A percentile compares a stretch with the other conserved stretches of the same genome.
Conservation (phyloP, 1,284 basidiomycete species). For the Macrocystidia cucumis region DNA sequence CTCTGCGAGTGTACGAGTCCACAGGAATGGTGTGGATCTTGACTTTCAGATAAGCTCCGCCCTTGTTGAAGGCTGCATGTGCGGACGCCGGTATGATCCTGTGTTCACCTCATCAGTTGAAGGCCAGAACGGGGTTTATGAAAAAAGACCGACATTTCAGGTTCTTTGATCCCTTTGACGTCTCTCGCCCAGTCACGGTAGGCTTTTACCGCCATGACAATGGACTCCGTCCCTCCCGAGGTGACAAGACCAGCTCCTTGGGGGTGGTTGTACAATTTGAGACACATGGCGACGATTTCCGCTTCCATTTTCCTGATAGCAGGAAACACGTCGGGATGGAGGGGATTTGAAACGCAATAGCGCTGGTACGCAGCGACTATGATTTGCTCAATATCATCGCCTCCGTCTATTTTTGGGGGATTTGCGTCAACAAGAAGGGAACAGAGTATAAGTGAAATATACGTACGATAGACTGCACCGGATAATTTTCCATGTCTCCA, state of each 20-base stretch:
- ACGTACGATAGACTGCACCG: conserved; percentile 84
- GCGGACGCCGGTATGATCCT: conserved; percentile 84
- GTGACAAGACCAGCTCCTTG: conserved; percentile 88
- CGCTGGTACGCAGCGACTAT: conserved; percentile 64
- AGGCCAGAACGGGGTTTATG: too few relatives aligned
- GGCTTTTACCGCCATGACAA: conserved; percentile 91
- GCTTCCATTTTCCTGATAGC: conserved; percentile 96
- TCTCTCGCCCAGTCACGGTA: conserved; percentile 89
- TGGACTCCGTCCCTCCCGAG: conserved; percentile 94
- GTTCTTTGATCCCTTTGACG: conserved; percentile 83
- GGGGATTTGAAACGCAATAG: conserved; percentile 81
- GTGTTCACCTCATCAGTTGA: too few relatives aligned
- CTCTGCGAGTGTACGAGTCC: conserved; percentile 76
- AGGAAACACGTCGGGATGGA: conserved; percentile 96
- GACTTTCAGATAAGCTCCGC: conserved; percentile 84
- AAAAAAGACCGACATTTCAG: conserved; percentile 82
- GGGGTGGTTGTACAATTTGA: conserved; percentile 82
- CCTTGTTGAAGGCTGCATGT: conserved; percentile 96
- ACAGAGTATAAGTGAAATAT: conserved; percentile 2
- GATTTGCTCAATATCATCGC: conserved; percentile 70
- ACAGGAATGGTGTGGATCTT: conserved; percentile 89
- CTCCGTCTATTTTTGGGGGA: conserved; percentile 55
- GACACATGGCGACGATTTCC: conserved; percentile 92
- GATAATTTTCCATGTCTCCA: conserved; percentile 79
- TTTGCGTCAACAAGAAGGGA: conserved; percentile 2